Base-by-base conservation (phyloP, 192 early-diverging fungal species). In the Backusella tarrabulga region DNA sequence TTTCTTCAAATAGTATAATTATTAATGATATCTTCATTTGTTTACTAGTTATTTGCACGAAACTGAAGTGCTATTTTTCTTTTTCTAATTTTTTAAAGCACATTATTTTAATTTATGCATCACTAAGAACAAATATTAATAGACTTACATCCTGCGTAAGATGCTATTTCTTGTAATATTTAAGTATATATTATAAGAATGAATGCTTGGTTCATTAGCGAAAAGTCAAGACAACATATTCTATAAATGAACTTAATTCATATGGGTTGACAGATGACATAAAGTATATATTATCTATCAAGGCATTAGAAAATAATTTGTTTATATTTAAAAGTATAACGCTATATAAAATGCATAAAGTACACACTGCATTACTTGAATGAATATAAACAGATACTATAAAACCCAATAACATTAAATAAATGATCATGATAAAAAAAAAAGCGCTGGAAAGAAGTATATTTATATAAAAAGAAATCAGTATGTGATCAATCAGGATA, bases 91-190 rank as follows among this genome's bases (percentile, higher is more conserved):
- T 50, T 15, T 12, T 26, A 60, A 23, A 60, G 21, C 56, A 60
- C 56, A 60, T 60, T 23, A 60, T 60, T 60, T 60, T 60, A 60
- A 60, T 60, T 29, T 26, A 60, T 60, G 56, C 56, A 60, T 23
- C 21, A 60, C 23, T 60, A 60, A 60, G 56, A 60, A 26, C 8
- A 26, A 26, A 60, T 60, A 26, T 12, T 60, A 60, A 60, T 9
- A 21, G 23, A 60, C 56, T 60, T 60, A 60, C 56, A 60, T 60
- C 21, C 26, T 63, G 56, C 21, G 56, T 14, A 63, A 29, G 26
- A 3, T 12, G 3, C 1, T 63, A 26, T 50, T 50, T n/a, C 17
- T 50, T 50, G 46, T n/a, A 50, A 50, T 15, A 6, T 6, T 6
- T n/a, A 7, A n/a, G n/a, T 19, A 50, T 6, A 50, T 50, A 50